Evolutionary conservation across 306 rosid species (phyloP).

Genomic region (Malus fusca): DNA sequence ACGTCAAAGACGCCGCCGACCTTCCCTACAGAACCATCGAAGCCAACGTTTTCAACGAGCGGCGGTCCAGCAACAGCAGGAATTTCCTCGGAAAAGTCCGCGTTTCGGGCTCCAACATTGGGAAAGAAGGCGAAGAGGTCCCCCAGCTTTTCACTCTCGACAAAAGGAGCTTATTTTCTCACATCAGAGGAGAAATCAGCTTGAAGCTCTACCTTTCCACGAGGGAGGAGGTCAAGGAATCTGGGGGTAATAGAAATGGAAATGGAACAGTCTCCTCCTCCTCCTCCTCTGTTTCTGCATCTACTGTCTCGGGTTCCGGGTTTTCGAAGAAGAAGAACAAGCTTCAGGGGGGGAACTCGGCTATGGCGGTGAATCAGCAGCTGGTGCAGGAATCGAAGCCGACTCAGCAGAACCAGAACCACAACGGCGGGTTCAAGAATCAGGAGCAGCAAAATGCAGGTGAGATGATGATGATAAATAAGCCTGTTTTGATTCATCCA

Average conservation of each 20-base stretch:
- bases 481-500: constrained; percentile 31
- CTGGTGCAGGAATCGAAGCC: constrained; percentile 20
- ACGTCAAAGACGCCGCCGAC: constrained; percentile 30
- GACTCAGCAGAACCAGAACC: constrained; percentile 23
- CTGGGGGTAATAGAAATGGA: constrained; percentile 13
- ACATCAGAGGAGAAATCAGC: constrained; percentile 50
- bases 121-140: constrained; percentile 34
- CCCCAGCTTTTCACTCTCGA: constrained; percentile 42
- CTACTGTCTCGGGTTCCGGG: constrained; percentile 16
- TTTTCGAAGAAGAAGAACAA: constrained; percentile 43
- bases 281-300: constrained; percentile 1
- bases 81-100: constrained; percentile 57
- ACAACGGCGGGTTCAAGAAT: constrained; percentile 26
- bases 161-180: constrained; percentile 55
- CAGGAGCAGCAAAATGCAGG: constrained; percentile 23
- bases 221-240: constrained; percentile 18
- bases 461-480: constrained; percentile 19
- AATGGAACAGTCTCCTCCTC: constrained; percentile 20
- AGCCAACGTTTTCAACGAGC: constrained; percentile 48
- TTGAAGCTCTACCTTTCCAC: constrained; percentile 42
- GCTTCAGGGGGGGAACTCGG: constrained; percentile 26
- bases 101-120: constrained; percentile 44
- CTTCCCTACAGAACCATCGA: constrained; percentile 57
- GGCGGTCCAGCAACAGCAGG: constrained; percentile 38
- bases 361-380: constrained; percentile 25